These are phyloP conservation scores for Brasilioporus rufonigricans DNA, from an alignment of 768 basidiomycete genomes.

Conservation along the genomic window DNA sequence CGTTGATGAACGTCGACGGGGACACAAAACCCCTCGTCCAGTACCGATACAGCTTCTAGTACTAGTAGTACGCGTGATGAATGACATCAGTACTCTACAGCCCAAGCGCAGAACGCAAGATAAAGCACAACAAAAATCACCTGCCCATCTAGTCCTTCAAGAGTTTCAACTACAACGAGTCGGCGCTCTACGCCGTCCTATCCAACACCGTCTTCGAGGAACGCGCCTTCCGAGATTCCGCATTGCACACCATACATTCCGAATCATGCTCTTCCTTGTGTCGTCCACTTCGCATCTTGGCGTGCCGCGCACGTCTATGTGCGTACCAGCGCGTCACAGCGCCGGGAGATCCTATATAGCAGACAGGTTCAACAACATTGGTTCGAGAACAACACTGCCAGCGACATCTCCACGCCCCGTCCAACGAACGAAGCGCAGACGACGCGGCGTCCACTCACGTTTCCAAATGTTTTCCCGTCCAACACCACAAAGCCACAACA, in stretches of 20 bases:
- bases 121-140: neutral
- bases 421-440: too few species aligned
- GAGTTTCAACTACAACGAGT: too few species aligned
- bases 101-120: neutral
- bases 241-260: too few species aligned
- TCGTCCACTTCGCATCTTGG: neutral
- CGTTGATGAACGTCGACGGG: neutral
- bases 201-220: too few species aligned
- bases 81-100: neutral
- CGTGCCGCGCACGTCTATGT: neutral
- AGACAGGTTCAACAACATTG: neutral
- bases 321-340: constrained; percentile 6
- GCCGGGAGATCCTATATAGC: neutral
- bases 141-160: too few species aligned
- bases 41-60: constrained; percentile 4
- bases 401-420: too few species aligned
- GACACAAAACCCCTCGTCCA: neutral
- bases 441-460: neutral
- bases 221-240: too few species aligned
- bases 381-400: neutral
- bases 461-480: constrained; percentile 4
- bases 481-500: constrained; percentile 18
- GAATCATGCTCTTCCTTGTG: neutral
- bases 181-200: too few species aligned
- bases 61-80: neutral